Base-by-base conservation (phyloP, 2,329 filamentous ascomycete genomes). In the Fusarium nurragi region DNA sequence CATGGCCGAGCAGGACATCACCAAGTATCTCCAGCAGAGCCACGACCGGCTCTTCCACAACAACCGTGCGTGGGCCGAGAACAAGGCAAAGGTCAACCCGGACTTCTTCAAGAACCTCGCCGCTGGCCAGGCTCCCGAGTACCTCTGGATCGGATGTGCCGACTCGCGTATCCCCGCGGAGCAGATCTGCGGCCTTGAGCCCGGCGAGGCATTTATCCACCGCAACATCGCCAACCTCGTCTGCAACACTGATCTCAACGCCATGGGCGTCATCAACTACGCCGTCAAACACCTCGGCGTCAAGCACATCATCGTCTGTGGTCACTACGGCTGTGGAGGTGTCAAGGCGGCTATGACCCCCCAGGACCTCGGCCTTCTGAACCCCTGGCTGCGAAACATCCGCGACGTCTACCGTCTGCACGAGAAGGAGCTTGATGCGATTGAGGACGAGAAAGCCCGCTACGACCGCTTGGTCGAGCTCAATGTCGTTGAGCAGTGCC, bases 141-240 rank as follows among this genome's bases (percentile, higher is more conserved):
- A 91, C 77, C 84, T 92, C 51, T 97, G 93, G 92, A 92, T 97
- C 74, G 93, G 94, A 45, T 97, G 93, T 84, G 90, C 90, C 77
- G 93, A 97, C 82, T 93, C 89, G 37, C 91, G 94, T 68, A 92
- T 94, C 75, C 94, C 94, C n/a, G 93, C 94, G 71, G 94, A 94
- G 73, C 91, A 91, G 74, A 88, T 97, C 76, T 88, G 93, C 43
- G 90, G 91, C 67, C 86, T 94, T 54, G 84, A 90, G 74, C 92
- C 93, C n/a, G 93, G 93, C 69, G 92, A 97, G 78, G 90, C 94
- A 72, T 97, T 97, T 77, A 90, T 96, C 69, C 93, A 97, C 83
- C 91, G 94, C 78, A 97, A 97, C 75, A 97, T 97, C 77, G 93
- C 93, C 79, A 97, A 97, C 82, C 84, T 96, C 67, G 85, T 97